Conservation (phyloP, 2,329 filamentous ascomycete species). For the Sporothrix sp. region DNA sequence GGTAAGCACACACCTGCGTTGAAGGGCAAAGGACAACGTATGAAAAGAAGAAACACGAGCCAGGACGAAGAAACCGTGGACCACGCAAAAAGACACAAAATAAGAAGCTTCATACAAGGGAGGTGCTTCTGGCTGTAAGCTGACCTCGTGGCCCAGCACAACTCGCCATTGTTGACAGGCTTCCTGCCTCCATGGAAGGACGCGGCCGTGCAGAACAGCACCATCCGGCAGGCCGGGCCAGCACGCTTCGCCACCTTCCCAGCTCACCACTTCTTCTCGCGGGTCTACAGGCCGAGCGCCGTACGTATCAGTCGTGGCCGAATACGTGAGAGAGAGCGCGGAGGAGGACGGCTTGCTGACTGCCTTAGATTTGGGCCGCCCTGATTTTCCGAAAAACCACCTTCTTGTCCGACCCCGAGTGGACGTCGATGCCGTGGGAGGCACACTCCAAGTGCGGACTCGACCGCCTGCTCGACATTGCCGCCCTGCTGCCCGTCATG, state of each 20-base stretch:
- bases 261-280: constrained; percentile 47
- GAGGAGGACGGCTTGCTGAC: too few species aligned
- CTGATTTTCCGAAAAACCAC: constrained; percentile 40
- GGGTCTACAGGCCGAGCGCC: constrained; percentile 43
- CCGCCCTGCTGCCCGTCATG: constrained; percentile 38
- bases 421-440: constrained; percentile 43
- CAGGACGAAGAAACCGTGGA: not conserved
- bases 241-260: constrained; percentile 41
- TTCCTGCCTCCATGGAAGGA: constrained; percentile 30
- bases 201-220: constrained; percentile 26
- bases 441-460: constrained; percentile 40
- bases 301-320: constrained; percentile 29
- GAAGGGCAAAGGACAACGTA: not conserved
- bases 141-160: constrained; percentile 30
- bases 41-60: not conserved
- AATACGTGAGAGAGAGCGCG: not conserved
- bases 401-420: constrained; percentile 42
- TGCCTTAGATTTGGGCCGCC: constrained; percentile 34
- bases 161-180: constrained; percentile 29
- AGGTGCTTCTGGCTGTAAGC: not conserved
- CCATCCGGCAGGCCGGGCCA: constrained; percentile 35
- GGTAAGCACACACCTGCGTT: too few species aligned
- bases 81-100: too few species aligned
- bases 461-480: constrained; percentile 43
- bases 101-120: too few species aligned